Evolutionary conservation across 2,329 filamentous ascomycete genomes (phyloP).

Genomic region (Nannizziopsis arthrosporioides): DNA sequence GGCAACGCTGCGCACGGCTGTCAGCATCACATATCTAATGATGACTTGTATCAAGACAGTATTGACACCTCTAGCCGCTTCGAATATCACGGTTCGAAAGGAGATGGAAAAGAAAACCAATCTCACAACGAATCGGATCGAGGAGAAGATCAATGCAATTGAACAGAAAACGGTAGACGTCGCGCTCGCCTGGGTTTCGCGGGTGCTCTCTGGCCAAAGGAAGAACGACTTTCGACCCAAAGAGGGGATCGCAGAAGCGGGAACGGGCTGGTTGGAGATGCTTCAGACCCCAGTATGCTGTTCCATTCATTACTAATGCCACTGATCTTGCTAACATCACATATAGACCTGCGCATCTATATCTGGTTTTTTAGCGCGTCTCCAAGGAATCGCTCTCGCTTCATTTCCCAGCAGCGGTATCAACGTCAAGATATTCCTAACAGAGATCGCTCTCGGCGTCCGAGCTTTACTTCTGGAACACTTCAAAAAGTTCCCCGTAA

Average conservation of each 20-base stretch:
- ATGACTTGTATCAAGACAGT: constrained; percentile 83
- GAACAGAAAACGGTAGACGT: constrained; percentile 61
- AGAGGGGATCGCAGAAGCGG: constrained; percentile 49
- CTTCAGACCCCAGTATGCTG: constrained; percentile 57
- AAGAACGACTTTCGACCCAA: constrained; percentile 84
- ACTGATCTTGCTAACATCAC: neutral
- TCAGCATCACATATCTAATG: constrained; percentile 86
- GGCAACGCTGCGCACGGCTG: constrained; percentile 63
- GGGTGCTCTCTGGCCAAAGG: constrained; percentile 63
- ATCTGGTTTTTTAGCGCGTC: constrained; percentile 63
- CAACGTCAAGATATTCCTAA: constrained; percentile 70
- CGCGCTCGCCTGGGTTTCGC: constrained; percentile 62
- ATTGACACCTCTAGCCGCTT: constrained; percentile 75
- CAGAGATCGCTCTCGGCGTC: constrained; percentile 70
- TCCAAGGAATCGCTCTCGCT: constrained; percentile 50
- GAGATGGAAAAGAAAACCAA: constrained; percentile 79
- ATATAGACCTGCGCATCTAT: constrained; percentile 61
- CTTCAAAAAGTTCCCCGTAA: constrained; percentile 88
- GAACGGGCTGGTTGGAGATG: constrained; percentile 49
- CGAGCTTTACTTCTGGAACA: constrained; percentile 75
- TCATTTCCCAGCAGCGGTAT: constrained; percentile 54
- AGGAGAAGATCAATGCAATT: constrained; percentile 67
- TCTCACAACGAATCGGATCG: constrained; percentile 61
- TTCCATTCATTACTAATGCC: neutral
- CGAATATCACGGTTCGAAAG: constrained; percentile 78